A percentile compares a stretch with the other conserved stretches of the same genome.
Evolutionary conservation across 257 asterid species (phyloP).

Genomic region (Capsicum rhomboideum): DNA sequence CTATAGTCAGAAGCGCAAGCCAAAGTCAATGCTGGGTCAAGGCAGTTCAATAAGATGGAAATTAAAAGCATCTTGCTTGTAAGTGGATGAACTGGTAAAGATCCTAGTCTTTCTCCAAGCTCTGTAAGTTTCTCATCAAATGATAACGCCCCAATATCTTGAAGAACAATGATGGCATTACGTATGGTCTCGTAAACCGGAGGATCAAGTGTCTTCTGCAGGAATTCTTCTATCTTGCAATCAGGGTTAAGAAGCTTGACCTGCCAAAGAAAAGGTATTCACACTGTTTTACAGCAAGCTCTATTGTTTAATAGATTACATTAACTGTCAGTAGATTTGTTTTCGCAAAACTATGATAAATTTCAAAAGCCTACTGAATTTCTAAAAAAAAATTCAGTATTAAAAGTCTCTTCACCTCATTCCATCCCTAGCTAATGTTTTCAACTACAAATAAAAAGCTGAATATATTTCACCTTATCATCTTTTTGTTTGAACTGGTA

Average conservation of each 20-base stretch:
- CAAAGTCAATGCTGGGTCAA: constrained; percentile 84
- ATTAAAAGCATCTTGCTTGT: constrained; percentile 92
- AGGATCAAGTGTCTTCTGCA: constrained; percentile 77
- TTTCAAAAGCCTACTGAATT: background rate
- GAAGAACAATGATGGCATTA: constrained; percentile 68
- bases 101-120: constrained; percentile 79
- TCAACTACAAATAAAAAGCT: background rate
- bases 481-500: background rate
- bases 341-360: background rate
- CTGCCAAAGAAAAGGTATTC: constrained; percentile 23
- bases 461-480: background rate
- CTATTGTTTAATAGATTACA: background rate
- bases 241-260: constrained; percentile 78
- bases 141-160: constrained; percentile 79
- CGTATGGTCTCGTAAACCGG: constrained; percentile 76
- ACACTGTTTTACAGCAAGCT: background rate
- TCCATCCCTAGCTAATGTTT: background rate
- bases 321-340: background rate
- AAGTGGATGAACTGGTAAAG: constrained; percentile 85
- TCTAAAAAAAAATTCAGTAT: background rate
- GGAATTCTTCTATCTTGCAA: constrained; percentile 70
- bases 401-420: background rate
- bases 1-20: constrained; percentile 77
- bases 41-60: constrained; percentile 72
- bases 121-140: constrained; percentile 75